A percentile compares a stretch with the other conserved stretches of the same genome.
These are phyloP conservation scores for Thraustotheca clavata DNA, from an alignment of 352 stramenopile genomes.

Conservation along the genomic window DNA sequence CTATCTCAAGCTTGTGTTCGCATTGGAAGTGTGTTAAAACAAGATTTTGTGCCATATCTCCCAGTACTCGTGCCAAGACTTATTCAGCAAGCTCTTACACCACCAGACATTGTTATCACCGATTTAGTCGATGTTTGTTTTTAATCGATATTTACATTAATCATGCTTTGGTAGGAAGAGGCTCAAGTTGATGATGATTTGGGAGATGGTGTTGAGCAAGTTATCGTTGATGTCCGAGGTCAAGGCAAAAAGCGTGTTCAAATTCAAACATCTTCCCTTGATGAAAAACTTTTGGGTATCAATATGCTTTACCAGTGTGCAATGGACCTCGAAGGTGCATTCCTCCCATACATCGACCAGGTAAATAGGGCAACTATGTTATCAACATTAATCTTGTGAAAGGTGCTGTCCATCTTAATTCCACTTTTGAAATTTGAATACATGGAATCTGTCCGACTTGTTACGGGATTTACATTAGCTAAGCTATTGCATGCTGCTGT, in stretches of 20 bases:
- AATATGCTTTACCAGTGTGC: slow-evolving; percentile 87
- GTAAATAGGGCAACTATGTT: not conserved
- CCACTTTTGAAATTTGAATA: slow-evolving; percentile 77
- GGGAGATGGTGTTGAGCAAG: slow-evolving; percentile 55
- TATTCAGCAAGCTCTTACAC: slow-evolving; percentile 71
- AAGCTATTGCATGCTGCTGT: slow-evolving; percentile 65
- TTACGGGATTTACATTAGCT: slow-evolving; percentile 64
- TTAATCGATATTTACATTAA: not conserved
- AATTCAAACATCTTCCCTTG: slow-evolving; percentile 79
- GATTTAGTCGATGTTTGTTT: slow-evolving; percentile 34
- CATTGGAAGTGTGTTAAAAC: slow-evolving; percentile 79
- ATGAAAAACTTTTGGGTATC: slow-evolving; percentile 81
- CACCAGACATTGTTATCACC: slow-evolving; percentile 71
- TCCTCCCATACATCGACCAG: slow-evolving; percentile 76
- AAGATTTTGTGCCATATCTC: slow-evolving; percentile 82
- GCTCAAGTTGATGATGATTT: slow-evolving; percentile 44
- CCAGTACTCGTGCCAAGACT: slow-evolving; percentile 72
- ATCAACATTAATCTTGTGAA: not conserved
- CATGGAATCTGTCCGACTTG: slow-evolving; percentile 75
- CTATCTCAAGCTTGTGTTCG: slow-evolving; percentile 79
- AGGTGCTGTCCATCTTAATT: slow-evolving; percentile 60
- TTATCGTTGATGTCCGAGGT: slow-evolving; percentile 70
- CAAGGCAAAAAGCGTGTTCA: slow-evolving; percentile 76
- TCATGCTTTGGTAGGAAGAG: slow-evolving; percentile 17
- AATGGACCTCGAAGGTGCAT: slow-evolving; percentile 67